These are phyloP conservation scores for Lactarius hatsudake DNA, from an alignment of 768 basidiomycete genomes.

Conservation along the genomic window DNA sequence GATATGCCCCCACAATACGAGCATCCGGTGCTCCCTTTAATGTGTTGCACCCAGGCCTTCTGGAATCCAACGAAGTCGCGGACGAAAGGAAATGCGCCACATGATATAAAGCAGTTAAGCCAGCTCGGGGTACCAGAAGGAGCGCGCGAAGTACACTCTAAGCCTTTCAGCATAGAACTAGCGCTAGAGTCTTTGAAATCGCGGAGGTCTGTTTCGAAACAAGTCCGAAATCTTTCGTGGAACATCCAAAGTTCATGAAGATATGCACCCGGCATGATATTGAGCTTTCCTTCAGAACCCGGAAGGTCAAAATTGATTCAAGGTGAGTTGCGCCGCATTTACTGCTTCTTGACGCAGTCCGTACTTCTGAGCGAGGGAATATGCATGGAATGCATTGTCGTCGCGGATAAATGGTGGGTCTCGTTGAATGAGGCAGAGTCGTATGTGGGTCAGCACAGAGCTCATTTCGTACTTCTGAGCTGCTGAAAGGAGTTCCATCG, in stretches of 20 bases:
- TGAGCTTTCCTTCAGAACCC: neutral
- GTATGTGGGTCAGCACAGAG: slow-evolving; percentile 1
- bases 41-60: neutral
- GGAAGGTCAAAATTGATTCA: neutral
- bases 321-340: neutral
- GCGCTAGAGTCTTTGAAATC: neutral
- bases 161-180: neutral
- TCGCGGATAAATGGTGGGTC: neutral
- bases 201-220: no score
- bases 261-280: neutral
- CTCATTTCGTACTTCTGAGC: slow-evolving; percentile 14
- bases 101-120: neutral
- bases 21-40: neutral
- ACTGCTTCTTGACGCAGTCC: slow-evolving; percentile 2
- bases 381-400: neutral
- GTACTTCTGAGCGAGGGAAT: slow-evolving; percentile 9
- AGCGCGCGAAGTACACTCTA: neutral
- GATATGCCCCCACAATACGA: neutral
- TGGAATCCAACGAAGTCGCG: neutral
- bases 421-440: neutral
- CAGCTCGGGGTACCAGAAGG: neutral
- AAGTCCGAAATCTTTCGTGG: slow-evolving; percentile 16
- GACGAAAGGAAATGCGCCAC: neutral
- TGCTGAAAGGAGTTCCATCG: slow-evolving; percentile 13
- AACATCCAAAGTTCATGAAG: slow-evolving; percentile 12